Percentiles rank a stretch among this genome's conserved stretches.
These are phyloP conservation scores for Recurvomyces mirabilis DNA, from an alignment of 495 filamentous ascomycete species.

Conservation along the genomic window DNA sequence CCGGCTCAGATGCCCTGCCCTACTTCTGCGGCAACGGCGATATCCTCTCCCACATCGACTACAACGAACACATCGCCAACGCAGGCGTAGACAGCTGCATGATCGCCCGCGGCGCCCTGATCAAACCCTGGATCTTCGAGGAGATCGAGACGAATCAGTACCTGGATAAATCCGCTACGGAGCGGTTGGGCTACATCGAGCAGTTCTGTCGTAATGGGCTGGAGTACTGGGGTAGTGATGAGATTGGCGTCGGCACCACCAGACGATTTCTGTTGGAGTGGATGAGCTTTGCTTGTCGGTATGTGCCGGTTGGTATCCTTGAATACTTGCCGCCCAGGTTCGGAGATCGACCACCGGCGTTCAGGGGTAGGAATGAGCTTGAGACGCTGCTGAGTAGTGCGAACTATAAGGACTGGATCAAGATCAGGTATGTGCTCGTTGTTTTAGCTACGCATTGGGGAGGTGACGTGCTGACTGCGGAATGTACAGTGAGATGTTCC, in stretches of 20 bases:
- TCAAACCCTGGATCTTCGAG: constrained; percentile 97
- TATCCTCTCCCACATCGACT: constrained; percentile 85
- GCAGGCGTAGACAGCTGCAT: constrained; percentile 78
- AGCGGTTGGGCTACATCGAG: constrained; percentile 75
- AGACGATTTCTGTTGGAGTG: constrained; percentile 88
- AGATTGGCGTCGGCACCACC: constrained; percentile 80
- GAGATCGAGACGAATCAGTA: constrained; percentile 88
- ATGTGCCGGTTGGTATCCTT: constrained; percentile 79
- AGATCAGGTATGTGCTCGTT: constrained; percentile 64
- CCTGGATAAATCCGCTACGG: constrained; percentile 80
- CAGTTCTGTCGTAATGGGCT: constrained; percentile 84
- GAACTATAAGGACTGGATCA: constrained; percentile 95
- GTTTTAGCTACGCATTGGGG: not conserved
- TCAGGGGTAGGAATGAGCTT: constrained; percentile 71
- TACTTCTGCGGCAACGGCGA: constrained; percentile 97
- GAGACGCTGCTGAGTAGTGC: constrained; percentile 81
- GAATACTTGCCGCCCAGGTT: constrained; percentile 77
- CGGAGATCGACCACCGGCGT: constrained; percentile 78
- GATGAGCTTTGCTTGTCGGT: constrained; percentile 81
- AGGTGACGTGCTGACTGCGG: constrained; percentile 8
- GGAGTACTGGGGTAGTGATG: constrained; percentile 88
- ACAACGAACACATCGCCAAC: constrained; percentile 63
- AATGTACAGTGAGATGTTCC: constrained; percentile 76
- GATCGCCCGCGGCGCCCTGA: constrained; percentile 80
- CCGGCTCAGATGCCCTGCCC: constrained; percentile 42